These are phyloP conservation scores for Lactarius hengduanensis DNA, from an alignment of 768 basidiomycete genomes.

Conservation along the genomic window DNA sequence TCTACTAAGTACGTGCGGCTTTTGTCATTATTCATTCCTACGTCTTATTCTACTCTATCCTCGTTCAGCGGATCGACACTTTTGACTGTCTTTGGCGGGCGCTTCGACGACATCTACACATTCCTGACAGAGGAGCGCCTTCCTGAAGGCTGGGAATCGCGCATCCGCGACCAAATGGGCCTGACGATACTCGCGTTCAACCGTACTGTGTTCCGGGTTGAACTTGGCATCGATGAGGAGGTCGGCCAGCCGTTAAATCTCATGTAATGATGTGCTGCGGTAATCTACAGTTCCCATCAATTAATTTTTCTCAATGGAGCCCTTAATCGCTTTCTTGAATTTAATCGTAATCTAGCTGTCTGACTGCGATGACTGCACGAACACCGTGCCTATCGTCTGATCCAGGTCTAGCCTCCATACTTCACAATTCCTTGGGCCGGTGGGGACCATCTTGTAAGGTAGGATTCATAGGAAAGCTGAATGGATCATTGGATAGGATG, in stretches of 20 bases:
- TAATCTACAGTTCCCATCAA: too few relatives aligned
- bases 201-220: constrained; percentile 33
- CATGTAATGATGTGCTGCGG: neutral
- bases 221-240: constrained; percentile 36
- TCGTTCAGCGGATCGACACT: constrained; percentile 56
- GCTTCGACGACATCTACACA: constrained; percentile 51
- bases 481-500: too few relatives aligned
- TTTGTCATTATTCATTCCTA: neutral
- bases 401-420: too few relatives aligned
- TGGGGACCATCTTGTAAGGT: too few relatives aligned
- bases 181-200: constrained; percentile 62
- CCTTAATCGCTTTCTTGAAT: neutral
- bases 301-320: too few relatives aligned
- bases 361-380: too few relatives aligned
- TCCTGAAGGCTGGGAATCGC: constrained; percentile 69
- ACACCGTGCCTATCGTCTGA: too few relatives aligned
- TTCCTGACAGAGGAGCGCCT: constrained; percentile 67
- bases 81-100: constrained; percentile 64
- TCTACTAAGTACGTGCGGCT: constrained; percentile 55
- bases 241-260: constrained; percentile 18
- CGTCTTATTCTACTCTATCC: neutral
- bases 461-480: too few relatives aligned
- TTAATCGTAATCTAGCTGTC: too few relatives aligned
- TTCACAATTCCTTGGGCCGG: too few relatives aligned
- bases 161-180: constrained; percentile 51